phyloP scores from a whole-genome alignment of 139 green algal genomes.

The Diplosphaera chodatii region DNA sequence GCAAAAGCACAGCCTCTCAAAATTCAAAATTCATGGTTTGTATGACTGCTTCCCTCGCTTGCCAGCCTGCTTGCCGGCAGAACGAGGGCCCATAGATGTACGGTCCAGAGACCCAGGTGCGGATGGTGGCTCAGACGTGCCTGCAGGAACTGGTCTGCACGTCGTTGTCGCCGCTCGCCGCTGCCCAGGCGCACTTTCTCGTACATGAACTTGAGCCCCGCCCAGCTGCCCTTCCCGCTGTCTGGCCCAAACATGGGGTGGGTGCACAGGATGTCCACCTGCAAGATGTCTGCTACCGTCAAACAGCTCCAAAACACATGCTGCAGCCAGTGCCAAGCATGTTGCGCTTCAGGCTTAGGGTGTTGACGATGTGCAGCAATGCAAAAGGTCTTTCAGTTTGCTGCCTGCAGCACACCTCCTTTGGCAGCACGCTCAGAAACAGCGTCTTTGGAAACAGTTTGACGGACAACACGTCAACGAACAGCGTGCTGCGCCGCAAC shows the following conservation, averaged over 20 bases:
- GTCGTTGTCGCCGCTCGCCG: conserved; percentile 11
- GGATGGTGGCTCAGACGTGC: conserved; percentile 1
- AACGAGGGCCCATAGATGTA: too few relatives aligned
- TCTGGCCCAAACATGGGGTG: conserved; percentile 99
- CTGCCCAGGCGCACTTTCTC: conserved; percentile 71
- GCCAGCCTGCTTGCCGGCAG: too few relatives aligned
- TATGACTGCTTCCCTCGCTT: too few relatives aligned
- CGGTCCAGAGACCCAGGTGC: too few relatives aligned
- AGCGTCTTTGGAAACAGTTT: conserved; percentile 96
- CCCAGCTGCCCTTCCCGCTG: conserved; percentile 80
- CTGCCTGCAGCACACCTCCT: conserved; percentile 59
- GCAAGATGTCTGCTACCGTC: too few relatives aligned
- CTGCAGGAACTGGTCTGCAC: conserved; percentile 27
- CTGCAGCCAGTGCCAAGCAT: too few relatives aligned
- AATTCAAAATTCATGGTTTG: too few relatives aligned
- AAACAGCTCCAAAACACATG: too few relatives aligned
- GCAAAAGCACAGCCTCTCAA: too few relatives aligned
- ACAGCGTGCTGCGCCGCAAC: conserved; percentile 86
- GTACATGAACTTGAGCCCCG: conserved; percentile 79
- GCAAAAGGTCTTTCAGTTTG: conserved; percentile 25
- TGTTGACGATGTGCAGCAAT: background rate
- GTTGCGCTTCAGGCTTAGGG: too few relatives aligned
- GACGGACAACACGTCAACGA: conserved; percentile 97
- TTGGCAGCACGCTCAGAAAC: conserved; percentile 65
- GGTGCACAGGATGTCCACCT: conserved; percentile 97